Evolutionary conservation across 306 rosid genomes (phyloP).

Genomic region (Sphenostylis stenocarpa): DNA sequence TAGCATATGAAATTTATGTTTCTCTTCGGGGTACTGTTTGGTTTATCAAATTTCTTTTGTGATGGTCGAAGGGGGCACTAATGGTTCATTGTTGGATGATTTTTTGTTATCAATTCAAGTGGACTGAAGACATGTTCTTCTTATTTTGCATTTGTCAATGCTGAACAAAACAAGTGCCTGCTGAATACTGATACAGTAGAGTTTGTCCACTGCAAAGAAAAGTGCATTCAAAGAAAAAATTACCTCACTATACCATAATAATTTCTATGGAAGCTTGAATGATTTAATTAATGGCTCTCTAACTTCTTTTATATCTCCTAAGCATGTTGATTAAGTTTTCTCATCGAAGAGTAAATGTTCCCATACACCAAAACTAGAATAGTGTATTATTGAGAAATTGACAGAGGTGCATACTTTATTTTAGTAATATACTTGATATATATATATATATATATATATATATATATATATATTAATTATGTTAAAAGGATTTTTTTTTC

Average conservation of each 20-base stretch:
- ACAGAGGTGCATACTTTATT: not conserved
- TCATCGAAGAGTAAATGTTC: not conserved
- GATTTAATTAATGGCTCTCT: not conserved
- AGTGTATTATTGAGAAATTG: not conserved
- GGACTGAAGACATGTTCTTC: not conserved
- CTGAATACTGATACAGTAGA: not conserved
- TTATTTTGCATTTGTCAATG: not conserved
- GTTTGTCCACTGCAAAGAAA: not conserved
- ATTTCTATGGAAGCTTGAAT: not conserved
- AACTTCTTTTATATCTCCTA: conserved; percentile 9
- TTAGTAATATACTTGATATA: conserved; percentile 20
- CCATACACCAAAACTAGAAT: not conserved
- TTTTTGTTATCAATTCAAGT: not conserved
- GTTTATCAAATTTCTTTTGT: conserved; percentile 4
- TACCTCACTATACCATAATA: not conserved
- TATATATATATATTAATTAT: not conserved
- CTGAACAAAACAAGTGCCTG: conserved; percentile 15
- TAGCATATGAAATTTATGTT: not conserved
- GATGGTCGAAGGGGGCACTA: conserved; percentile 7
- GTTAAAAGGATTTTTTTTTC: conserved; percentile 16
- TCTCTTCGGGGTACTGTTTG: not conserved
- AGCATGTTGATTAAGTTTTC: conserved; percentile 8
- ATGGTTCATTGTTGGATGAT: not conserved
- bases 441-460: no score
- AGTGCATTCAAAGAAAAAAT: not conserved